Evolutionary conservation across 805 yeast genomes (phyloP), one percentile per base, ranked within the genome.

Genomic region (Isabelozyma gotoi): DNA sequence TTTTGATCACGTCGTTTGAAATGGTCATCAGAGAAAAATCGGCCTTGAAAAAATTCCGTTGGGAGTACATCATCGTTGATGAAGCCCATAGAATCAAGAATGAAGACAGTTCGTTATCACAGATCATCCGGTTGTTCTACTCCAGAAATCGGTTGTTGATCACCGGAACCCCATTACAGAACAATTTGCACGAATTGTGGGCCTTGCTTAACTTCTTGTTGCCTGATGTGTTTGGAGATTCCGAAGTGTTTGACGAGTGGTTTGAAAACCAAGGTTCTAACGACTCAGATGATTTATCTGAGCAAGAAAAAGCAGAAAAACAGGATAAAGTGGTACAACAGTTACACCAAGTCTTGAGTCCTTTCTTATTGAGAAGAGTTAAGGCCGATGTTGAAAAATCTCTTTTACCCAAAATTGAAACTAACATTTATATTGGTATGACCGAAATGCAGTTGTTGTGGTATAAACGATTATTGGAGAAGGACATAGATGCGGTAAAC

Each of bases 1-100:
- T 90, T 8, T 73, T 90, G 48, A 80, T 94, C 45, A 85, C 98
- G 0, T 89, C 97, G 2, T 94, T 86, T 62, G 98, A 92, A 59
- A 88, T 90, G 84, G 94, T 94, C 16, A 82, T 92, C 38, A 80
- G 95, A 46, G 99, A 92, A 61, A 92, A 92, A 62, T 60, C 87
- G 14, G 79, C 80, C 36, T 72, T 94, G 54, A 86, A 86, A 55
- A 89, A 86, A 61, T 69, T 92, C 45, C 83, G 85, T 40, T 92
- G 98, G 98, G 91, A 91, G 65, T 92, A 92, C 62, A 83, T 94
- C 43, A 77, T 94, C 16, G 88, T 92, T 41, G 99, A 92, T 68
- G 97, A 91, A 65, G 98, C 98, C 2, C 99, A 92, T 64, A 80
- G 98, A 61, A 92, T 92, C 61, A 92, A 92, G 60, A 94, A 94